phyloP scores from a whole-genome alignment of 1,284 basidiomycete species.

The Violaceomyces palustris region DNA sequence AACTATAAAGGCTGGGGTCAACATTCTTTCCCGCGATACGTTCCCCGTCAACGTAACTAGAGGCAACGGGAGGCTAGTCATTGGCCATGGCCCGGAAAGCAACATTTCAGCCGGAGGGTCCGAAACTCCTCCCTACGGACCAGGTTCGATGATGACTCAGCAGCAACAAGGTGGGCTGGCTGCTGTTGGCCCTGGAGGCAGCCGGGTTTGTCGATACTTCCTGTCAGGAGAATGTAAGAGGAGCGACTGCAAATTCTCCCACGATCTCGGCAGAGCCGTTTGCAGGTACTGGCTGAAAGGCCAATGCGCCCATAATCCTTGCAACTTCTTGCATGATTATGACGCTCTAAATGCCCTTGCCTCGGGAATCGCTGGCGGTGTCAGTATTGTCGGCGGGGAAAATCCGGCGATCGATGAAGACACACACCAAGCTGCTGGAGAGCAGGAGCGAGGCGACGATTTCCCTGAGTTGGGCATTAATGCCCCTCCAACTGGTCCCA shows the following conservation, averaged over 20 bases:
- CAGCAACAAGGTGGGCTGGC: no score
- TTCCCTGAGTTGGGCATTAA: slow-evolving; percentile 69
- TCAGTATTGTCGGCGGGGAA: not conserved
- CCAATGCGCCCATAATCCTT: slow-evolving; percentile 58
- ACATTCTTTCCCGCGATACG: slow-evolving; percentile 32
- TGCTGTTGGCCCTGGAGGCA: slow-evolving; percentile 5
- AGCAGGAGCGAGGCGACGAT: slow-evolving; percentile 58
- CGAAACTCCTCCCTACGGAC: no score
- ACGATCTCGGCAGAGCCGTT: slow-evolving; percentile 61
- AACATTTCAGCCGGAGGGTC: no score
- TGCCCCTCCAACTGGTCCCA: slow-evolving; percentile 10
- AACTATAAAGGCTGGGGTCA: slow-evolving; percentile 30
- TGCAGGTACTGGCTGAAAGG: slow-evolving; percentile 97
- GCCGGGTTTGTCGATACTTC: slow-evolving; percentile 83
- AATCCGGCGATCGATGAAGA: not conserved
- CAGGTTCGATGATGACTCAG: no score
- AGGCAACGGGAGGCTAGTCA: no score
- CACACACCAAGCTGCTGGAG: not conserved
- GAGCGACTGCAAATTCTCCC: slow-evolving; percentile 84
- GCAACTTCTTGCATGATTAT: slow-evolving; percentile 49
- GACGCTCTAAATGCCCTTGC: slow-evolving; percentile 65
- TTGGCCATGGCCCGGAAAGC: no score
- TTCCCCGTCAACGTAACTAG: slow-evolving; percentile 2
- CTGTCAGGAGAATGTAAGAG: slow-evolving; percentile 90
- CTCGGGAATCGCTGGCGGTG: slow-evolving; percentile 53